A percentile compares a stretch with the other conserved stretches of the same genome.
These are phyloP conservation scores for Pichia membranifaciens DNA, from an alignment of 805 yeast species.

Conservation along the genomic window DNA sequence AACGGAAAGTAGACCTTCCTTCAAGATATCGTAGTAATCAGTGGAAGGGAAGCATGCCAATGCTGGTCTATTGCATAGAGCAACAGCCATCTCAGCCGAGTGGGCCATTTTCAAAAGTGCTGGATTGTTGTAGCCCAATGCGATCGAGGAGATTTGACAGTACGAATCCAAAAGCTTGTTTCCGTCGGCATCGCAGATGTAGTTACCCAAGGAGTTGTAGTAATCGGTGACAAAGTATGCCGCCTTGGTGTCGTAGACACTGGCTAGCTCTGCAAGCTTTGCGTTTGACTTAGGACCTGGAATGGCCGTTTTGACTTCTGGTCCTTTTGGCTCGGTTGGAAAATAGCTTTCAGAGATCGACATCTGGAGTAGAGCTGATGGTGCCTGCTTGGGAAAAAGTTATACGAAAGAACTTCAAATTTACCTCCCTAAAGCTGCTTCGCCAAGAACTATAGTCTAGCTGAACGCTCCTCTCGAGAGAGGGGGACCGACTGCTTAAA, in stretches of 20 bases:
- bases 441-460: too few relatives aligned
- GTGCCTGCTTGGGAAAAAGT: too few relatives aligned
- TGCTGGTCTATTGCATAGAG: constrained; percentile 65
- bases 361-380: constrained; percentile 10
- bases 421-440: too few relatives aligned
- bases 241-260: constrained; percentile 56
- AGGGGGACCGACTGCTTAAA: too few relatives aligned
- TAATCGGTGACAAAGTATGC: constrained; percentile 62
- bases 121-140: constrained; percentile 67
- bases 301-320: constrained; percentile 37
- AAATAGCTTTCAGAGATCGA: constrained; percentile 27
- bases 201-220: constrained; percentile 57
- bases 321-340: constrained; percentile 47
- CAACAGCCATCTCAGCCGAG: constrained; percentile 56
- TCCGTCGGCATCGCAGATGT: constrained; percentile 61
- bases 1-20: constrained; percentile 46
- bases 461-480: too few relatives aligned
- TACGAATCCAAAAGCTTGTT: constrained; percentile 56
- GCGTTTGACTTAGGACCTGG: constrained; percentile 44
- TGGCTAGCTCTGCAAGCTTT: constrained; percentile 34
- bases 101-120: constrained; percentile 52
- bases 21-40: constrained; percentile 45
- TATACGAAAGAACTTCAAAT: too few relatives aligned
- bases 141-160: constrained; percentile 69
- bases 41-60: constrained; percentile 57